Base-by-base conservation (phyloP, 306 rosid species). In the Vachellia pachyceras region DNA sequence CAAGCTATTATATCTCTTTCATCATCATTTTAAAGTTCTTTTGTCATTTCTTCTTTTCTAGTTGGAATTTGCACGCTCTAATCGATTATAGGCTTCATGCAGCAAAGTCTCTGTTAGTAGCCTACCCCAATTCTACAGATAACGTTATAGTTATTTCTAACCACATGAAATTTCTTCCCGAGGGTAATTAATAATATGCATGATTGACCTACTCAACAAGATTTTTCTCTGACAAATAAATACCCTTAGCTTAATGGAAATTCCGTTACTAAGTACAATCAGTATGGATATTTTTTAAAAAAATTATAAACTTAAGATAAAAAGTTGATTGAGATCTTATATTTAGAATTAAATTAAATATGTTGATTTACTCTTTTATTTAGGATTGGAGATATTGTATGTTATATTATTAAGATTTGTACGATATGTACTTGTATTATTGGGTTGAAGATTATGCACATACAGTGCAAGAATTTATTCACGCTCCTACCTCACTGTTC, bases 1-100 rank as follows among this genome's bases (percentile, higher is more conserved):
- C 64, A 60, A 3, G n/a, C 44, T 23, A n/a, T 14, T 46, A 14
- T 13, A 0, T 47, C 18, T 47, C 18, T 49, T 1, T 49, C 1
- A 13, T 49, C n/a, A 8, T 22, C n/a, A n/a, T n/a, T 58, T 58
- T 23, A 23, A 58, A 58, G 3, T 5, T 22, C 0, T 20, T 23
- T 23, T 58, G 17, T 58, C 65, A 29, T 58, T 58, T 8, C 63
- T 37, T 52, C 61, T 70, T 36, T 36, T 57, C 7, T 8, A 6
- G 69, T 78, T 82, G 41, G 63, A 37, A 74, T 72, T 55, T 58
- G 54, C n/a, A 70, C 80, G 58, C 23, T 52, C 12, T 4, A 52
- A 74, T 63, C 39, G 8, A 20, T 61, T 44, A 8, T 49, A 17
- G 58, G 22, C 20, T 17, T 50, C 58, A 17, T 18, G 58, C 22